Evolutionary conservation across 1,139 yeast genomes (phyloP), one percentile per base, ranked within the genome.

Genomic region (Geotrichum histeridarum): DNA sequence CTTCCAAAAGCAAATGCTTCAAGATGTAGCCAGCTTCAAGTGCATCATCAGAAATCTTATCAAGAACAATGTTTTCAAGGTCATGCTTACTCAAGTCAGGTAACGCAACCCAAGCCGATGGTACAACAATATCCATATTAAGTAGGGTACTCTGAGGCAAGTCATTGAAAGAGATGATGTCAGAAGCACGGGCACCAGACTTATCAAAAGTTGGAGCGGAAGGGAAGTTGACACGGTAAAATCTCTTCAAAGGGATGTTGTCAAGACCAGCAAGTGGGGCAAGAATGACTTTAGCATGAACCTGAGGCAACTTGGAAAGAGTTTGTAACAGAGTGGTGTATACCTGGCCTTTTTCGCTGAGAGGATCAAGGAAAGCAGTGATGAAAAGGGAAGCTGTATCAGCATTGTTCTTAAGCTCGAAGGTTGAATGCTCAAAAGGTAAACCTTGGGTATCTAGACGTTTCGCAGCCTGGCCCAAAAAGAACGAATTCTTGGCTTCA

Each of bases 281-380:
- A 39, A 91, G 63, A 27, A 81, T 66, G 0, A 91, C 70, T 41
- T 77, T 76, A 9, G 85, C 66, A 69, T 70, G 56, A 70, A 73
- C 64, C 61, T 73, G 61, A 0, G 73, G 69, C 7, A 79, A 54
- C 27, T 66, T 57, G 39, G 69, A 70, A 9, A 84, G 62, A 0
- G 79, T 64, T n/a, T 74, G 74, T 4, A 82, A 68, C 17, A 84
- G 66, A 0, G 83, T 71, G 0, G 85, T 62, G 22, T 82, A 64
- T 53, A 79, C 80, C 63, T 88, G 97, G 0, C 95, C 79, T 27
- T 73, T 64, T 60, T 85, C 89, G 56, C 80, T 78, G 4, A 83
- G 67, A 1, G 98, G 98, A 67, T 93, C 91, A 42, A 87, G 62
- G 1, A 86, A 71, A 1, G 86, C 73, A 6, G 80, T 69, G 2